Percentiles rank a stretch among this genome's conserved stretches.
phyloP scores from a whole-genome alignment of 805 yeast species.

The Candida anglica region DNA sequence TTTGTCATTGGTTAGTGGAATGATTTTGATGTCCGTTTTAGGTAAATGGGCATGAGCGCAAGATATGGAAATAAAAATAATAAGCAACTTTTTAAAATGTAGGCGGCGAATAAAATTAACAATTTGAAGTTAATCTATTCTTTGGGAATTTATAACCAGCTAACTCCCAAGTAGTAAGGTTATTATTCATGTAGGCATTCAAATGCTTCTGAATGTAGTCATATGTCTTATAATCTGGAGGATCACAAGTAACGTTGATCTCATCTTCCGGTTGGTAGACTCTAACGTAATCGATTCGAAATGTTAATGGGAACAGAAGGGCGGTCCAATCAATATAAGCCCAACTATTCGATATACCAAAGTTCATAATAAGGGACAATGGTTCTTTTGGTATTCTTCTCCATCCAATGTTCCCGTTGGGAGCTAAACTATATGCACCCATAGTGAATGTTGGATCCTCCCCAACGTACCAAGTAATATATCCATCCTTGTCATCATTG shows the following conservation, averaged over 20 bases:
- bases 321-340: slow-evolving; percentile 86
- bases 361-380: slow-evolving; percentile 77
- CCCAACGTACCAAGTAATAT: slow-evolving; percentile 82
- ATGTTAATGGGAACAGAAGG: slow-evolving; percentile 66
- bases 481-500: slow-evolving; percentile 66
- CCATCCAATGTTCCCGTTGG: slow-evolving; percentile 83
- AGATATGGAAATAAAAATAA: too few relatives aligned
- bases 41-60: slow-evolving; percentile 35
- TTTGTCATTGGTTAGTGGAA: slow-evolving; percentile 16
- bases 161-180: slow-evolving; percentile 64
- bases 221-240: slow-evolving; percentile 71
- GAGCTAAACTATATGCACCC: slow-evolving; percentile 68
- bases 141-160: slow-evolving; percentile 57
- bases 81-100: too few relatives aligned
- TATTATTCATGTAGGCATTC: slow-evolving; percentile 61
- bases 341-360: slow-evolving; percentile 89
- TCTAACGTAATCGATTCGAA: slow-evolving; percentile 80
- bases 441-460: slow-evolving; percentile 66
- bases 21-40: slow-evolving; percentile 26
- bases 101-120: too few relatives aligned
- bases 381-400: slow-evolving; percentile 82
- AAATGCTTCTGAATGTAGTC: slow-evolving; percentile 71
- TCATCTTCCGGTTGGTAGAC: slow-evolving; percentile 72
- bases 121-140: slow-evolving; percentile 19
- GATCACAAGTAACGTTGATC: slow-evolving; percentile 71